Evolutionary conservation across 805 yeast species (phyloP), one percentile per base, ranked within the genome.

Genomic region (Clavispora santaluciae): DNA sequence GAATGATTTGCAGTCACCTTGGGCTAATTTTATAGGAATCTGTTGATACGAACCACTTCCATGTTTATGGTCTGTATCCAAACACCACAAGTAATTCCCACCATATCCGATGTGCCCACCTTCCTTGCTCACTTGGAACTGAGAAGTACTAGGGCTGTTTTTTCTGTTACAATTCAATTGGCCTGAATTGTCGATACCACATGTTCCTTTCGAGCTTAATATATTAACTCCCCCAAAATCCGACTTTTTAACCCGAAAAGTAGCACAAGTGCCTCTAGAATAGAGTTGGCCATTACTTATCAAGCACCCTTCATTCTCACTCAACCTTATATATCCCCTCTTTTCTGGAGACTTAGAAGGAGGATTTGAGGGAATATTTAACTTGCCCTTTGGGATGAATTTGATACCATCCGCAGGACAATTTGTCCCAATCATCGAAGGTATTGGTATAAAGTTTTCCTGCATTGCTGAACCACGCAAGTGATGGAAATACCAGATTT

Each of bases 221-320:
- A 90, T 55, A 42, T 79, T 75, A 53, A 78, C 75, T n/a, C 93
- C 93, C 3, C 93, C 93, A 60, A 78, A 79, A 24, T 75, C 74
- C 23, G 83, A 77, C 40, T 79, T 72, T 12, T 44, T 39, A 20
- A 85, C 52, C 20, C 71, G 71, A 63, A 72, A 90, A 5, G 83
- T 79, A 4, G 96, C 98, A 61, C 97, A 91, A 0, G 93, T 78
- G 1, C 96, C 96, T 13, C 73, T 70, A 4, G 74, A 57, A 63
- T 83, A 86, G 93, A 95, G 90, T 49, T 79, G 75, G 4, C 99
- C 99, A 54, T 78, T 85, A 45, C 85, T 78, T 54, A 90, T 91
- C 43, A 91, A 65, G 62, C 96, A 87, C 8, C 95, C 96, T 4
- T 61, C 48, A 43, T 81, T 75, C 31, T 65, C 75, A 15, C 71